Conservation (phyloP, 2,329 filamentous ascomycete species). For the Aspergillus neotritici region DNA sequence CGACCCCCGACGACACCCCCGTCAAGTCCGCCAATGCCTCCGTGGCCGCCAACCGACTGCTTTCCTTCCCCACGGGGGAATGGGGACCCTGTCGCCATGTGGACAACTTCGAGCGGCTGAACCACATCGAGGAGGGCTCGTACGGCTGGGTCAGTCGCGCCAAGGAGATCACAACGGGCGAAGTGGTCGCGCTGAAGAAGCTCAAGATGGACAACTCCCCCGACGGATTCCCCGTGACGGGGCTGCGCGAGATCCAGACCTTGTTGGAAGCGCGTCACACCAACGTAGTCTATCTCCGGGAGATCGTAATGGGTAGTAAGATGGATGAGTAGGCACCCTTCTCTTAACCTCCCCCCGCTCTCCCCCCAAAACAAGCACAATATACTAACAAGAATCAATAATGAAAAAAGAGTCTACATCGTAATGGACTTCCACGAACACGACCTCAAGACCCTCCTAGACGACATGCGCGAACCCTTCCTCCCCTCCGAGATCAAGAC, state of each 20-base stretch:
- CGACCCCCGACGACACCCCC: constrained; percentile 7
- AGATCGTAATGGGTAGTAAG: constrained; percentile 72
- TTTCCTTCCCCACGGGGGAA: constrained; percentile 63
- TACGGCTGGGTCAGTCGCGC: constrained; percentile 93
- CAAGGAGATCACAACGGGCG: constrained; percentile 64
- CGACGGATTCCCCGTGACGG: constrained; percentile 88
- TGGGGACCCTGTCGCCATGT: constrained; percentile 73
- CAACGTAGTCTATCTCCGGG: constrained; percentile 75
- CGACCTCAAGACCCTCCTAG: constrained; percentile 86
- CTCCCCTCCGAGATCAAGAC: constrained; percentile 89
- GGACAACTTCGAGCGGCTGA: constrained; percentile 84
- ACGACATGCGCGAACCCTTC: constrained; percentile 92
- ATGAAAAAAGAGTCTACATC: constrained; percentile 65
- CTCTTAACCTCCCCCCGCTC: constrained; percentile 2
- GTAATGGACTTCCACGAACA: constrained; percentile 98
- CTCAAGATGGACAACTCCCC: constrained; percentile 76
- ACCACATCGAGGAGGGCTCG: constrained; percentile 95
- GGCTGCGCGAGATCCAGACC: constrained; percentile 88
- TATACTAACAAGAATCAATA: constrained; percentile 28
- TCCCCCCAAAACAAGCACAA: constrained; percentile 33
- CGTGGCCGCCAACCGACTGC: constrained; percentile 48
- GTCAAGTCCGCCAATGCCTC: constrained; percentile 15
- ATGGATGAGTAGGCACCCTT: constrained; percentile 49
- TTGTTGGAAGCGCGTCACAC: constrained; percentile 71
- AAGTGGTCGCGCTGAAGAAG: constrained; percentile 86